Percentiles rank a stretch among this genome's conserved stretches.
These are phyloP conservation scores for Pythium insidiosum DNA, from an alignment of 352 stramenopile genomes.

Conservation along the genomic window DNA sequence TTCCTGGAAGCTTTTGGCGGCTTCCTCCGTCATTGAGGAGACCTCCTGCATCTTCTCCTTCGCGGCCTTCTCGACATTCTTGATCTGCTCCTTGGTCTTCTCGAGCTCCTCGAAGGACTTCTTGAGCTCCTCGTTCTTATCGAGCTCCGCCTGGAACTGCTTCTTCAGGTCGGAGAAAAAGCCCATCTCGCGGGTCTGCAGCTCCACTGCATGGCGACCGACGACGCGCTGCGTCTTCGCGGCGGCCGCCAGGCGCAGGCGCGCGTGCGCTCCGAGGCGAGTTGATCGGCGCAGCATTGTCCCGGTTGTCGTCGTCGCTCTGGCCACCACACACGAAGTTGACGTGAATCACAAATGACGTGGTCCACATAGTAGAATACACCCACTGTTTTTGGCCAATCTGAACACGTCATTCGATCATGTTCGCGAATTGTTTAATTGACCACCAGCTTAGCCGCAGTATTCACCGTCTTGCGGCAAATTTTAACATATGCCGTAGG, in stretches of 20 bases:
- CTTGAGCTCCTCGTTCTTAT: constrained; percentile 78
- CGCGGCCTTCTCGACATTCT: constrained; percentile 49
- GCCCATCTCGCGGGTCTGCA: constrained; percentile 45
- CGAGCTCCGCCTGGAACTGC: constrained; percentile 69
- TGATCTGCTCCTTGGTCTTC: constrained; percentile 63
- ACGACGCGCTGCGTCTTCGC: not conserved
- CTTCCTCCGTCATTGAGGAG: constrained; percentile 43
- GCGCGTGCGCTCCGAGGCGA: constrained; percentile 8
- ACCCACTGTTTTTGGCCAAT: too few species aligned
- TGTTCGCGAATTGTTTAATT: constrained; percentile 13
- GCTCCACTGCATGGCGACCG: not conserved
- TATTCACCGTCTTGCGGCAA: not conserved
- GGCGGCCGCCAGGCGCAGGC: constrained; percentile 7
- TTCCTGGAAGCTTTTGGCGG: constrained; percentile 46
- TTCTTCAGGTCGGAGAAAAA: constrained; percentile 79
- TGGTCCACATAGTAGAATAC: too few species aligned
- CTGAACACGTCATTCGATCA: constrained; percentile 5
- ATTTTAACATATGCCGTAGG: not conserved
- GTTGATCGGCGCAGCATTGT: constrained; percentile 20
- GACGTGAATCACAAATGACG: too few species aligned
- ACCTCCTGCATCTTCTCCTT: constrained; percentile 62
- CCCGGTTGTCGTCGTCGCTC: not conserved
- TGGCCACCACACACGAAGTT: too few species aligned
- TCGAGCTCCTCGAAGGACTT: constrained; percentile 71
- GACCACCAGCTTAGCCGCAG: constrained; percentile 17